These are phyloP conservation scores for Dioscorea dumetorum DNA, from an alignment of 106 monocot species.

Conservation along the genomic window DNA sequence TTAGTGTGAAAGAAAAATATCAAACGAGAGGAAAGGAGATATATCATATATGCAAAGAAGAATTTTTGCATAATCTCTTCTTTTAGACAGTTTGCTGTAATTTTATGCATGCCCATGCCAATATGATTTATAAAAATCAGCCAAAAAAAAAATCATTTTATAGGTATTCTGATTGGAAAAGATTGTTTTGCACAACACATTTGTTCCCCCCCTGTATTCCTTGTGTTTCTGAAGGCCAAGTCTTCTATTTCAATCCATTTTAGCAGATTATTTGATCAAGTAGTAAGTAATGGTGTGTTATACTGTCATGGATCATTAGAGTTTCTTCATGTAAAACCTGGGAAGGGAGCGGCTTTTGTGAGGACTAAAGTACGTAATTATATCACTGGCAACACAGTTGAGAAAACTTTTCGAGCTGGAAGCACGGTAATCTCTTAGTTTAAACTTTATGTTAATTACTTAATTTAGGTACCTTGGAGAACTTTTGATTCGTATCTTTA, in stretches of 20 bases:
- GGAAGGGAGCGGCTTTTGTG: constrained; percentile 94
- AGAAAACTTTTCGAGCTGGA: constrained; percentile 97
- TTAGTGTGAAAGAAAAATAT: no score
- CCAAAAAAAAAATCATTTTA: no score
- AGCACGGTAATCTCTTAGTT: constrained; percentile 62
- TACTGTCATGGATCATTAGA: constrained; percentile 27
- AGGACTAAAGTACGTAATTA: constrained; percentile 92
- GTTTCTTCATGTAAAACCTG: constrained; percentile 97
- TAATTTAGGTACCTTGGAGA: not conserved
- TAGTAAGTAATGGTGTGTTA: not conserved
- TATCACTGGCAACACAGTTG: constrained; percentile 83
- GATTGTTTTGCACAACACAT: no score
- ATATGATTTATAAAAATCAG: no score
- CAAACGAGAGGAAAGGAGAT: no score
- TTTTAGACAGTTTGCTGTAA: no score
- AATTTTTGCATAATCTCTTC: no score
- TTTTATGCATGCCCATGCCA: no score
- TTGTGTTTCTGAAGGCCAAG: no score
- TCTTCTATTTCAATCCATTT: not conserved
- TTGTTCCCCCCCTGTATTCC: no score
- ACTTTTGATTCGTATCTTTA: not conserved
- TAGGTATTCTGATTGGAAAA: no score
- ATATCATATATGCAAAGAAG: no score
- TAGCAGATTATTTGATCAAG: not conserved
- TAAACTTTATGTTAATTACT: not conserved